Base-by-base conservation (phyloP, 2,329 filamentous ascomycete genomes). In the Scleromitrula shiraiana region DNA sequence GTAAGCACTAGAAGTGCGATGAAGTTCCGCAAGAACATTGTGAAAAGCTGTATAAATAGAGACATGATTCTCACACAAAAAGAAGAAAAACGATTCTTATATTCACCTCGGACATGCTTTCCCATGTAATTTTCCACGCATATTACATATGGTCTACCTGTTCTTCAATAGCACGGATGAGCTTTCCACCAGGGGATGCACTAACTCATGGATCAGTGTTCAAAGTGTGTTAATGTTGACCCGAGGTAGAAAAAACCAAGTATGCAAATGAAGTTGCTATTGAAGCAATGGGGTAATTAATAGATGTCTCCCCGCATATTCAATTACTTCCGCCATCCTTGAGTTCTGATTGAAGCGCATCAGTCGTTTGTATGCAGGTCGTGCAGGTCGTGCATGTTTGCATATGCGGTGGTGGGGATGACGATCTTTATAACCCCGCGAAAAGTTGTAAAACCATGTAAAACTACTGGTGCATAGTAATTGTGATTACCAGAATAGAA, bases 311-410 rank as follows among this genome's bases (percentile, higher is more conserved):
- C 14, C 29, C 29, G 45, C 45, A 33, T 20, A n/a, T 41, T 33
- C 6, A 15, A 20, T 33, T 9, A 22, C 20, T 35, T 47, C n/a
- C 15, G n/a, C 17, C 7, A 42, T 23, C 33, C 17, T 35, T 15
- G 10, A 33, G 30, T 45, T 43, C 30, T 26, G 20, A 49, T 49
- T 51, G 50, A 49, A 39, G 50, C 50, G 50, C 50, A 40, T 51
- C 33, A 19, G 17, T 29, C 5, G 20, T 14, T 36, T 23, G 23
- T 35, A 39, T 42, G 44, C 36, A 29, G 10, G 30, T 27, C 23
- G n/a, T n/a, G n/a, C n/a, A n/a, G n/a, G n/a, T n/a, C 38, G 33
- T 39, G 24, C 1, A 3, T 36, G 15, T 24, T n/a, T n/a, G n/a
- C n/a, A n/a, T n/a, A n/a, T n/a, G n/a, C n/a, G n/a, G n/a, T n/a